Evolutionary conservation across 2,329 filamentous ascomycete species (phyloP).

Genomic region (Pseudogymnoascus verrucosus): DNA sequence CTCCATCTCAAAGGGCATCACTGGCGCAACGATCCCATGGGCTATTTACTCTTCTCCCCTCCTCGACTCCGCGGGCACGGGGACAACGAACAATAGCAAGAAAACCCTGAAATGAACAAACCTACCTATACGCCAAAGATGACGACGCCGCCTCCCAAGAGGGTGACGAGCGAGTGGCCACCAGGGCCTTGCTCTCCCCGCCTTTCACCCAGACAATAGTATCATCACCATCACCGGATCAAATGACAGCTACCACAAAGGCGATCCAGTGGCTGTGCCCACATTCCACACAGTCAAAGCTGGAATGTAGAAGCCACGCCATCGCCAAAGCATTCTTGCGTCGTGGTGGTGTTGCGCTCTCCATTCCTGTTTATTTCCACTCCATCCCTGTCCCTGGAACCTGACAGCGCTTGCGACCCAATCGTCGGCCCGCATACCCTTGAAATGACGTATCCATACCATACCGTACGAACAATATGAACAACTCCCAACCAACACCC

Average conservation of each 20-base stretch:
- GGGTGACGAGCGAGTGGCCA: neutral
- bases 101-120: neutral
- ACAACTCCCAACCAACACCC: neutral
- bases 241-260: neutral
- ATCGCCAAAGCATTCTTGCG: neutral
- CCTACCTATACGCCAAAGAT: neutral
- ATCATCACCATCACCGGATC: neutral
- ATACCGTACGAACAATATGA: neutral
- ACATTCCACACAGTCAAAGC: neutral
- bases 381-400: neutral
- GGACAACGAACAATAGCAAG: neutral
- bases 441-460: neutral
- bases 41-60: neutral
- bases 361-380: neutral
- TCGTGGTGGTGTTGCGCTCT: neutral
- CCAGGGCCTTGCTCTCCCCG: neutral
- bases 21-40: neutral
- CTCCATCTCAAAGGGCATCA: neutral
- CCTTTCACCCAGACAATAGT: neutral
- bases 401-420: neutral
- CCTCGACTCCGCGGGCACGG: neutral
- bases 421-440: neutral
- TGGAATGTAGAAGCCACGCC: neutral
- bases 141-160: neutral
- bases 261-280: neutral